A percentile compares a stretch with the other conserved stretches of the same genome.
phyloP scores from a whole-genome alignment of 2,329 filamentous ascomycete species.

The Fusarium clavum region DNA sequence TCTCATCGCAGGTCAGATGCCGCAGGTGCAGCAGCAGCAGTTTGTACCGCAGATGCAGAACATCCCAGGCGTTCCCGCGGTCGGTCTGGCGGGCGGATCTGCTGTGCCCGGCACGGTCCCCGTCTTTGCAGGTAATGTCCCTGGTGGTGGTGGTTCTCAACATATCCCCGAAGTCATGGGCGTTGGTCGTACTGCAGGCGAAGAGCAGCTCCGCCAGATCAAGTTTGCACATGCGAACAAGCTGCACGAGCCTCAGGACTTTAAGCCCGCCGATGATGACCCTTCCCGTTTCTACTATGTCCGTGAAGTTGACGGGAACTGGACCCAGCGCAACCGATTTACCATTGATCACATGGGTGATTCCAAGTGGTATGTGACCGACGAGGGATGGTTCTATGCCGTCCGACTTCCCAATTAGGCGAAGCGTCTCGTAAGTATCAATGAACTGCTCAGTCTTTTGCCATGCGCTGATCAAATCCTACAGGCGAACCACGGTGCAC shows the following conservation, averaged over 20 bases:
- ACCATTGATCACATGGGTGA: constrained; percentile 69
- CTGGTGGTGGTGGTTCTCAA: constrained; percentile 39
- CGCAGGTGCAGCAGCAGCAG: constrained; percentile 30
- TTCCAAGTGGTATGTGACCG: constrained; percentile 69
- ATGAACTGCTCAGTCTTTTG: neutral
- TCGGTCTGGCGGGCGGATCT: constrained; percentile 44
- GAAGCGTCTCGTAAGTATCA: constrained; percentile 21
- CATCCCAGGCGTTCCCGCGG: constrained; percentile 44
- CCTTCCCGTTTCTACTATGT: constrained; percentile 70
- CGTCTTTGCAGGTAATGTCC: constrained; percentile 56
- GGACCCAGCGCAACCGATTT: constrained; percentile 68
- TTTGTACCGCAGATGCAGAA: constrained; percentile 44
- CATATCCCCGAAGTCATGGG: constrained; percentile 62
- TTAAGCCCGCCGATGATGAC: constrained; percentile 71
- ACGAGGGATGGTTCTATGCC: constrained; percentile 71
- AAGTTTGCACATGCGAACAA: constrained; percentile 63
- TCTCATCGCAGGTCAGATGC: constrained; percentile 47
- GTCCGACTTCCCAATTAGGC: constrained; percentile 60
- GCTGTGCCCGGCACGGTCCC: constrained; percentile 44
- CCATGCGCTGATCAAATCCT: constrained; percentile 11
- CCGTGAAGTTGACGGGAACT: constrained; percentile 70
- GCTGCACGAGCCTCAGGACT: constrained; percentile 69
- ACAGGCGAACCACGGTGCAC: constrained; percentile 11
- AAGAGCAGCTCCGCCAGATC: constrained; percentile 60
- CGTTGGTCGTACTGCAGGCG: constrained; percentile 62